phyloP scores from a whole-genome alignment of 2,329 filamentous ascomycete species.

The Aspergillus glaucus region DNA sequence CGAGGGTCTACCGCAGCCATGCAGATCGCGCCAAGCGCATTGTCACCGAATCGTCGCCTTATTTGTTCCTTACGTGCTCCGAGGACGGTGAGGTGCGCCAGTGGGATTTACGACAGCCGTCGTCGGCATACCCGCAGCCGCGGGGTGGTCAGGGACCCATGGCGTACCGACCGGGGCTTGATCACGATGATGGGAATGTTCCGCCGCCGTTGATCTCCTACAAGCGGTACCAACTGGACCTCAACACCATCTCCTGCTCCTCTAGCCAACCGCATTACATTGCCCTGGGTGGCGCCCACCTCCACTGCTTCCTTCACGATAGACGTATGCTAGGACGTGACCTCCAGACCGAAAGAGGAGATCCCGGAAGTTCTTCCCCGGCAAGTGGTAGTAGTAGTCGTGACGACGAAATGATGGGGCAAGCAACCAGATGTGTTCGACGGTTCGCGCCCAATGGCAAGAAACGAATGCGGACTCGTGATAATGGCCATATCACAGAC shows the following conservation, averaged over 20 bases:
- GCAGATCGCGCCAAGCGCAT: slow-evolving; percentile 62
- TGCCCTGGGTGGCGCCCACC: slow-evolving; percentile 60
- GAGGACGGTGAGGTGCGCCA: slow-evolving; percentile 66
- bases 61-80: slow-evolving; percentile 63
- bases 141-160: slow-evolving; percentile 41
- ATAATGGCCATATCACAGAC: slow-evolving; percentile 61
- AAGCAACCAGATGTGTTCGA: slow-evolving; percentile 60
- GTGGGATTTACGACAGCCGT: slow-evolving; percentile 61
- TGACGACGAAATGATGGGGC: slow-evolving; percentile 50
- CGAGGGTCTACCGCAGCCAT: slow-evolving; percentile 58
- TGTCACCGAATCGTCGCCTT: slow-evolving; percentile 61
- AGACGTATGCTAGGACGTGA: slow-evolving; percentile 61
- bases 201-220: slow-evolving; percentile 63
- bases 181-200: slow-evolving; percentile 45
- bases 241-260: slow-evolving; percentile 64
- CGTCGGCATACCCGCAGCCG: slow-evolving; percentile 55
- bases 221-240: slow-evolving; percentile 55
- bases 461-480: slow-evolving; percentile 37
- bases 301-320: slow-evolving; percentile 64
- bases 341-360: slow-evolving; percentile 48
- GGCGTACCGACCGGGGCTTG: slow-evolving; percentile 33
- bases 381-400: slow-evolving; percentile 30
- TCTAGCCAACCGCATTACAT: slow-evolving; percentile 64
- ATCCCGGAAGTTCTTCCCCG: slow-evolving; percentile 34
- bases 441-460: slow-evolving; percentile 60